Conservation (phyloP, 441 rosid species). For the Adansonia grandidieri region DNA sequence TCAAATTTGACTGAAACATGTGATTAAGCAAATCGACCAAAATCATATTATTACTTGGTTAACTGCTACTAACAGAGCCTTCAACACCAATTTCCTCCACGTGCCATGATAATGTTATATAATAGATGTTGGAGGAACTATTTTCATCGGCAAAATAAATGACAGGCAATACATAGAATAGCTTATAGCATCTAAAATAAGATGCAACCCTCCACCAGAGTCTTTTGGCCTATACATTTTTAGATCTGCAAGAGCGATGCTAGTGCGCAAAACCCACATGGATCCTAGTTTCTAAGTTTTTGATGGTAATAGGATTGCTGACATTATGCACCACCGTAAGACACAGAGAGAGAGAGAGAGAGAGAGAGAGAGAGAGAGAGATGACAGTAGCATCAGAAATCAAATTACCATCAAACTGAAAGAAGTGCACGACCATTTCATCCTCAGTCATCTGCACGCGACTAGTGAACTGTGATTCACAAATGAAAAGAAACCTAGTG, state of each 20-base stretch:
- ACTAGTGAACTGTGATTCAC: constrained; percentile 51
- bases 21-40: constrained; percentile 6
- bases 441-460: constrained; percentile 82
- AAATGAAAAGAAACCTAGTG: constrained; percentile 20
- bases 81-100: constrained; percentile 1
- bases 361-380: not conserved
- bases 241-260: constrained; percentile 13
- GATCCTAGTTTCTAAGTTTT: not conserved
- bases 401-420: constrained; percentile 74
- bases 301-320: not conserved
- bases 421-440: constrained; percentile 74
- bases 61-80: not conserved
- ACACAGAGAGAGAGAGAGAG: no score
- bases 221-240: not conserved
- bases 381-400: constrained; percentile 9
- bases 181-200: not conserved
- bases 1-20: not conserved
- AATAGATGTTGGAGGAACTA: not conserved
- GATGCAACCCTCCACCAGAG: not conserved
- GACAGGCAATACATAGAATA: not conserved
- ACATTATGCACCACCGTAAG: not conserved
- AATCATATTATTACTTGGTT: not conserved
- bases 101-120: not conserved
- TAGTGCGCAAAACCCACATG: not conserved
- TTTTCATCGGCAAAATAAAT: constrained; percentile 5